phyloP scores from a whole-genome alignment of 169 alveolate genomes.

The Prorocentrum cordatum region DNA sequence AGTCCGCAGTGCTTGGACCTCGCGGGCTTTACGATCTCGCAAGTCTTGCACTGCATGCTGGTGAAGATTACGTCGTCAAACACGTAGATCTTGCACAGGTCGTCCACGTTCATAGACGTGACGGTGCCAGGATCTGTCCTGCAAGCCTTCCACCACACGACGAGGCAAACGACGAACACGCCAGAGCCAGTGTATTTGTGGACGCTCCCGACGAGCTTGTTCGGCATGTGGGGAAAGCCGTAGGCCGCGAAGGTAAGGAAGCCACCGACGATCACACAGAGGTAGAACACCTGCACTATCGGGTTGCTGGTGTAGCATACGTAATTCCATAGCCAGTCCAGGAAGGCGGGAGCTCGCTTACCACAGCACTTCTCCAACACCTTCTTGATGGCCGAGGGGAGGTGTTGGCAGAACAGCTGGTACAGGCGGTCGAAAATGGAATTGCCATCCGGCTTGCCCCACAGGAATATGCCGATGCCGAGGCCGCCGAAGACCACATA shows the following conservation, averaged over 20 bases:
- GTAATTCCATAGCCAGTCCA: constrained; percentile 32
- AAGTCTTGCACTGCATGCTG: constrained; percentile 25
- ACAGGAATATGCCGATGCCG: constrained; percentile 47
- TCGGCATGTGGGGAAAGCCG: constrained; percentile 42
- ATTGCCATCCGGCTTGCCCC: constrained; percentile 55
- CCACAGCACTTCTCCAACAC: constrained; percentile 32
- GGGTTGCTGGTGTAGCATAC: constrained; percentile 65
- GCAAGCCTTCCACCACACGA: constrained; percentile 44
- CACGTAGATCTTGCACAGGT: constrained; percentile 7
- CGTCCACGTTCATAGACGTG: constrained; percentile 8
- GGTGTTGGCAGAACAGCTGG: constrained; percentile 40
- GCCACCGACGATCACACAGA: constrained; percentile 51
- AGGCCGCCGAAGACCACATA: too few relatives aligned
- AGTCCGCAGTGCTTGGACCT: constrained; percentile 52
- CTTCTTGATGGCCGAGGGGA: constrained; percentile 33
- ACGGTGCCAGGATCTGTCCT: constrained; percentile 52
- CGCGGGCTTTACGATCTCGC: constrained; percentile 37
- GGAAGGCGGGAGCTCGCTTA: constrained; percentile 38
- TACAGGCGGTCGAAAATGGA: constrained; percentile 47
- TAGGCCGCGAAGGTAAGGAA: constrained; percentile 31
- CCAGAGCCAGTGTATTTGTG: constrained; percentile 58
- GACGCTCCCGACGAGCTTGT: constrained; percentile 1
- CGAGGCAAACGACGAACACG: constrained; percentile 14
- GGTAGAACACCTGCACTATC: constrained; percentile 20
- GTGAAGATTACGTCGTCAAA: constrained; percentile 42